Base-by-base conservation (phyloP, 495 filamentous ascomycete species). In the Hypoxylon perforatum region DNA sequence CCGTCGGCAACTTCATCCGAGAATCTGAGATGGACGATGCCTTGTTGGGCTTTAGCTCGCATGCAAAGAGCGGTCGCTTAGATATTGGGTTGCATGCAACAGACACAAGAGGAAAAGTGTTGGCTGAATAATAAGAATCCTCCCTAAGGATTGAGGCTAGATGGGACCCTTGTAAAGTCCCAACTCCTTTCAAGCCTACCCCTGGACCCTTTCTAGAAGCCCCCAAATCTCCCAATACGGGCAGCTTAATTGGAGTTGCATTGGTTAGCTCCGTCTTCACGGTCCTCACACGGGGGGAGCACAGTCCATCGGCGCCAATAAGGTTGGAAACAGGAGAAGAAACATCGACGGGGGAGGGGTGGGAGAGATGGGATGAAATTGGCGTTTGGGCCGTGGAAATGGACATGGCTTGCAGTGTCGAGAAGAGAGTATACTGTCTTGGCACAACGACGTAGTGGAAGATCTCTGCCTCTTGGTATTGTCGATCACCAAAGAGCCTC, bases 321-420 rank as follows among this genome's bases (percentile, higher is more conserved):
- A 59, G 21, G 59, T 69, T 69, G 44, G 47, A 69, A 59, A 56
- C 60, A 63, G 59, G 59, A 63, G 60, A 69, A 69, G 55, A 65
- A 65, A 69, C 55, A 54, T 28, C 17, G 39, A 30, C 60, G 15
- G 52, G 52, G 66, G 44, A 17, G n/a, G 21, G 64, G 66, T 46
- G 66, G 44, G 18, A n/a, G 17, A 69, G 66, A 47, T 64, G 66
- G 66, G 66, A 69, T 52, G 66, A 69, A 69, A 69, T 56, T 55
- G 53, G 59, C 45, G 52, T 63, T 53, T 49, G 19, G 39, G 41
- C 23, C 61, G 52, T 25, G 57, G 61, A 67, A 67, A 52, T 47
- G 35, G n/a, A n/a, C n/a, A 23, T 14, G 22, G 52, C 39, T 46
- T 21, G 23, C 39, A 45, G 7, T 19, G n/a, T 59, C 44, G 14